These are phyloP conservation scores for Chlorella vulgaris DNA, from an alignment of 139 green algal genomes.

Conservation along the genomic window DNA sequence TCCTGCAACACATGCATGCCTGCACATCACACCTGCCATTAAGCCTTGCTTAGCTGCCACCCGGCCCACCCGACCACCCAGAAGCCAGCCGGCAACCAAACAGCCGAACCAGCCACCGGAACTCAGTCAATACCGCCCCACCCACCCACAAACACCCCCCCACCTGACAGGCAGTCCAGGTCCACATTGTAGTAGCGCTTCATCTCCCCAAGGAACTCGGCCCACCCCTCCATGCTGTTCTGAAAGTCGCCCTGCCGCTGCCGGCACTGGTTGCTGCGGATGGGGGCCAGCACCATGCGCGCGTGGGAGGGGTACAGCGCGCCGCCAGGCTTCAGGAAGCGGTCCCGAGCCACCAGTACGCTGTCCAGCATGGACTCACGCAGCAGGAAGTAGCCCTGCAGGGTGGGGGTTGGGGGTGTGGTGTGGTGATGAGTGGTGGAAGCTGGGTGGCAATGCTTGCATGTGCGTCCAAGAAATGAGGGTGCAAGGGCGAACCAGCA, in stretches of 20 bases:
- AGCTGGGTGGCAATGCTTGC: background rate
- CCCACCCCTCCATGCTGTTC: constrained; percentile 83
- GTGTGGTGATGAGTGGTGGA: background rate
- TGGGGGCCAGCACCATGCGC: constrained; percentile 87
- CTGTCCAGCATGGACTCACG: constrained; percentile 96
- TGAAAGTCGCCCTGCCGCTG: constrained; percentile 29
- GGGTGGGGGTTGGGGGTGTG: background rate
- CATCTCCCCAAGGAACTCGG: constrained; percentile 85
- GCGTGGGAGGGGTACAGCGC: constrained; percentile 94
- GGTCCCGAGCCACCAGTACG: constrained; percentile 89
- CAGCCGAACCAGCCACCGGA: no score
- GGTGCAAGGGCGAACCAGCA: no score
- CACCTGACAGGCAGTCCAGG: constrained; percentile 66
- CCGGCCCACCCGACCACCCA: no score
- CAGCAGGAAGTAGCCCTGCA: constrained; percentile 91
- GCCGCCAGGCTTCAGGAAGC: constrained; percentile 92
- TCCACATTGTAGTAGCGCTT: constrained; percentile 82
- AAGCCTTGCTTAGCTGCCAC: no score
- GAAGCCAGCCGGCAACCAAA: no score
- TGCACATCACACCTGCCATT: no score
- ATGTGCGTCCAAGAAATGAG: no score
- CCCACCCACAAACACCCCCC: no score
- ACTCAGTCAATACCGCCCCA: no score
- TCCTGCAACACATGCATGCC: no score
- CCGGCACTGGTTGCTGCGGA: constrained; percentile 55